Evolutionary conservation across 179 eudicot species (phyloP), one percentile per base, ranked within the genome.

Genomic region (Drosera spatulata): DNA sequence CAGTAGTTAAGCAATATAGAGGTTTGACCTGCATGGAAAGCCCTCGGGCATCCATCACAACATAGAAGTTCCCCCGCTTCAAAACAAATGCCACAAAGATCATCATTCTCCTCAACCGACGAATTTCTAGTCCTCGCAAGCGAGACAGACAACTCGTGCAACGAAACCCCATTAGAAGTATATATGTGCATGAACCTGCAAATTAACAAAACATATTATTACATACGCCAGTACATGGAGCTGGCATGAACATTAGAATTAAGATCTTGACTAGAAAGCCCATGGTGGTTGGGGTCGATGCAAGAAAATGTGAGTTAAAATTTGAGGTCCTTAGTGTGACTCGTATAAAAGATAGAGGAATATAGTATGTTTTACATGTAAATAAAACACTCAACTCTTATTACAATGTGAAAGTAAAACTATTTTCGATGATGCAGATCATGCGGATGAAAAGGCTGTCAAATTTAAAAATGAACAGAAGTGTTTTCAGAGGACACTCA

Each of bases 41-140:
- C 69, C 61, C 82, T 74, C 41, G 82, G 79, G 68, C 82, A 78
- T 59, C 82, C 79, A 71, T 71, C 74, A 64, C 82, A 78, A 46
- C 74, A 66, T 39, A 78, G 49, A n/a, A 75, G 71, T 46, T 78
- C 61, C 43, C 79, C 82, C 7, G 40, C 50, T 39, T 50, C 64
- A 54, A 39, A 56, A 53, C 82, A 78, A 41, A 74, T 47, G 40
- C 64, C 71, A 55, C 82, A 78, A 37, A 75, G 71, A 66, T 78
- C 82, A 46, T 78, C 79, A 62, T 71, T 71, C 40, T 65, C 79
- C 39, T 68, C 67, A 13, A 72, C 66, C 43, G 79, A 71, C 55
- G 56, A 60, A 49, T 39, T 50, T 37, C 63, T 50, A 10, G 59
- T 45, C 63, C 57, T 69, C 39, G 74, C 22, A 42, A 74, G 22